Percentiles rank a stretch among this genome's conserved stretches.
Evolutionary conservation across 2,329 filamentous ascomycete species (phyloP).

Genomic region (Ceratocystis harringtonii): DNA sequence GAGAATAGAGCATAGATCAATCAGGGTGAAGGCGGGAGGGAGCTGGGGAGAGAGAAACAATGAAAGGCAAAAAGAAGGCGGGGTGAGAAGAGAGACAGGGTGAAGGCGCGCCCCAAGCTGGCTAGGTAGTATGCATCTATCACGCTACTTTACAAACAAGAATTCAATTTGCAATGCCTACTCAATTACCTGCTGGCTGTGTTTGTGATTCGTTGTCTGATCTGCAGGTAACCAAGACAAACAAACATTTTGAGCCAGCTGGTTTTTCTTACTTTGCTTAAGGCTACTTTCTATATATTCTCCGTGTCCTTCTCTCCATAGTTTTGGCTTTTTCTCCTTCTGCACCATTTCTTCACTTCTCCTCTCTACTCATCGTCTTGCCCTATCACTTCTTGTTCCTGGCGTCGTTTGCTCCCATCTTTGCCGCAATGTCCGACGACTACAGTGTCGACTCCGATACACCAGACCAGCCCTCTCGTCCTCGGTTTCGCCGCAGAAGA

Average conservation of each 20-base stretch:
- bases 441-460: not conserved
- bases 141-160: not conserved
- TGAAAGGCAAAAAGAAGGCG: too few species aligned
- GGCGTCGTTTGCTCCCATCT: too few species aligned
- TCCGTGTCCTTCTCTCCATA: not conserved
- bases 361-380: too few species aligned
- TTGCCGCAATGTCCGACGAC: not conserved
- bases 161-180: not conserved
- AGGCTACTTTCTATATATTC: not conserved
- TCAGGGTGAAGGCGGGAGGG: too few species aligned
- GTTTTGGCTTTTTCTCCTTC: not conserved
- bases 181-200: not conserved
- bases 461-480: not conserved
- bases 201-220: not conserved
- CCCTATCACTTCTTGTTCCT: too few species aligned
- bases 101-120: too few species aligned
- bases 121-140: not conserved
- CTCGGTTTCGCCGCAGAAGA: not conserved
- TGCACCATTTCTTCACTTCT: not conserved
- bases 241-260: not conserved
- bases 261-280: too few species aligned
- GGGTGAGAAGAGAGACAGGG: too few species aligned
- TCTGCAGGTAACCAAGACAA: not conserved
- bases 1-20: not conserved
- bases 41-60: too few species aligned